Base-by-base conservation (phyloP, 306 rosid species). In the Fragaria iinumae region DNA sequence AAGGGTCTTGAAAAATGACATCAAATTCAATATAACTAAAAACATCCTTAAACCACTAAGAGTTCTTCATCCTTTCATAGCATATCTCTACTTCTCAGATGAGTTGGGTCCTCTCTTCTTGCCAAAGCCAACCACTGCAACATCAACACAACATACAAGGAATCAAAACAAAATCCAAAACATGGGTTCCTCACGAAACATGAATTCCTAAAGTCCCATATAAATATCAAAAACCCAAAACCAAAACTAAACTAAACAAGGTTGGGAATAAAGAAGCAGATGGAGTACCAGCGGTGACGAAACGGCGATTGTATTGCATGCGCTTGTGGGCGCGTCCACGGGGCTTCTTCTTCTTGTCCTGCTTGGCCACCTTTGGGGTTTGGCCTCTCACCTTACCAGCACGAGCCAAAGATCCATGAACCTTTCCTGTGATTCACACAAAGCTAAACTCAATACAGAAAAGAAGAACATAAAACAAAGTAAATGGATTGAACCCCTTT, bases 311-410 rank as follows among this genome's bases (percentile, higher is more conserved):
- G 90, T 86, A 86, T 70, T 86, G 90, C 85, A 86, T 76, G 67
- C 87, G 85, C 86, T 86, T 86, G 81, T 83, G 77, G 25, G 90
- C 88, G 25, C 90, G 90, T 52, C 88, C 90, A 10, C 90, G 77
- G 64, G 87, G 90, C 76, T 83, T 81, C 86, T 86, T 86, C 84
- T 86, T 83, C 87, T 86, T 84, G 44, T 86, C 90, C 73, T 83
- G 87, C 84, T 86, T 86, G 16, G 90, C 87, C 67, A 86, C 87
- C 60, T 86, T 86, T 34, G 87, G 90, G 11, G 89, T 84, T 75
- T 85, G 88, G 21, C 88, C 88, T 79, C 89, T 86, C 70, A 86
- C 89, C 60, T 86, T 86, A 72, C 89, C 87, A 47, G 89, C 89
- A 69, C 89, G 89, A 81, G 89, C 89, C 76, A 86, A 65, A 17